Evolutionary conservation across 2,329 filamentous ascomycete genomes (phyloP).

Genomic region (Fusarium robinianum): DNA sequence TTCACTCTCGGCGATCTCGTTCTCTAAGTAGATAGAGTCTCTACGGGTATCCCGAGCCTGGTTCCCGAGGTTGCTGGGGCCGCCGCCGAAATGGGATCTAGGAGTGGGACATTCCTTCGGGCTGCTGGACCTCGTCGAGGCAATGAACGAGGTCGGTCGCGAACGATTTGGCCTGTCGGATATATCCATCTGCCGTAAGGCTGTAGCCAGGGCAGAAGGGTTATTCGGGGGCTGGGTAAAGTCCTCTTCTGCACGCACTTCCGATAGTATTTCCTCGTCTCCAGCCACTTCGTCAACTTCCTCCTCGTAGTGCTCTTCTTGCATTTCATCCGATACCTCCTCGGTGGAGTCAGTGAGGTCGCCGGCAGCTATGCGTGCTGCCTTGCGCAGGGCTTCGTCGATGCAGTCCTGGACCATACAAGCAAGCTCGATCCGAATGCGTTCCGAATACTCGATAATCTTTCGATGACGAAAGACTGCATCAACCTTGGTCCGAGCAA

Average conservation of each 20-base stretch:
- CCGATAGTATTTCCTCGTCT: constrained; percentile 19
- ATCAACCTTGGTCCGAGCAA: constrained; percentile 87
- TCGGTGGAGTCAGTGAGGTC: constrained; percentile 78
- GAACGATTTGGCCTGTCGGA: constrained; percentile 34
- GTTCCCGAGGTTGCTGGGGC: constrained; percentile 56
- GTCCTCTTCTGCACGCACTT: constrained; percentile 20
- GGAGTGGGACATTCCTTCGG: constrained; percentile 91
- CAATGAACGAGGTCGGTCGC: constrained; percentile 60
- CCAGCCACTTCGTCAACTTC: constrained; percentile 45
- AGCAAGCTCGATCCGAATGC: constrained; percentile 92
- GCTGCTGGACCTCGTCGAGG: constrained; percentile 85
- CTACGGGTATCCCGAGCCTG: constrained; percentile 70
- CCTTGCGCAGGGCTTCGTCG: constrained; percentile 86
- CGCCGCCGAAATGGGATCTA: constrained; percentile 72
- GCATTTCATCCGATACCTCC: constrained; percentile 59
- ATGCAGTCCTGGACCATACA: constrained; percentile 95
- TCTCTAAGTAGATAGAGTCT: constrained; percentile 79
- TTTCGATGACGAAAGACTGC: constrained; percentile 88
- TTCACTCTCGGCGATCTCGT: constrained; percentile 84
- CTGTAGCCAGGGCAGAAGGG: constrained; percentile 60
- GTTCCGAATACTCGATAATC: constrained; percentile 94
- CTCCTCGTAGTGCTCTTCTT: constrained; percentile 34
- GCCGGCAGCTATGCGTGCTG: constrained; percentile 83
- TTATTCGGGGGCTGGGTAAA: constrained; percentile 38
- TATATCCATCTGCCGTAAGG: constrained; percentile 51